These are phyloP conservation scores for Phytophthora colocasiae DNA, from an alignment of 352 stramenopile genomes.

Conservation along the genomic window DNA sequence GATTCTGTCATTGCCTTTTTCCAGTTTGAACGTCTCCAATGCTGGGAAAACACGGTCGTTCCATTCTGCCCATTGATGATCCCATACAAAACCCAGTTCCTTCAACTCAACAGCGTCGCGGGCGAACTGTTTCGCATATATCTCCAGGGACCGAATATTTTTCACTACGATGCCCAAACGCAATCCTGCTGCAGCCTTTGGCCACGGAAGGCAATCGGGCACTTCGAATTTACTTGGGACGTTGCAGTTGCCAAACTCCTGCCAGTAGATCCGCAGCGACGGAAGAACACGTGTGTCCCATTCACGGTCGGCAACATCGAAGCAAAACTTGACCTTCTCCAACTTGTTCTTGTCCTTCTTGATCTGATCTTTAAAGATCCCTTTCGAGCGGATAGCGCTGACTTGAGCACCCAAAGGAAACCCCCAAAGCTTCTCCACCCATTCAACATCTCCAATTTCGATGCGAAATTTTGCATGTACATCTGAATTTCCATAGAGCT, in stretches of 20 bases:
- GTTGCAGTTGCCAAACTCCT: constrained; percentile 19
- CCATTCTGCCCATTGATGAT: not conserved
- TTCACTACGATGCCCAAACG: constrained; percentile 10
- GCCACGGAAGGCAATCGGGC: constrained; percentile 9
- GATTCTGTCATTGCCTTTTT: not conserved
- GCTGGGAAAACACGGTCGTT: not conserved
- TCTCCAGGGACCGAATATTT: not conserved
- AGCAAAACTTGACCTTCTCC: constrained; percentile 15
- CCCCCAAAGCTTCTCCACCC: not conserved
- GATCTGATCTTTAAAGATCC: too few species aligned
- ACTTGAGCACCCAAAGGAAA: not conserved
- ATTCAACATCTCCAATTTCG: not conserved
- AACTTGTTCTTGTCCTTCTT: too few species aligned
- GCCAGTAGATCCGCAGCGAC: constrained; percentile 10
- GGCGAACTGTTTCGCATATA: constrained; percentile 14
- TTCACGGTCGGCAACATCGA: constrained; percentile 15
- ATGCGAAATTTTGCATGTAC: not conserved
- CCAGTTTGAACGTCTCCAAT: not conserved
- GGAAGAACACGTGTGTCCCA: constrained; percentile 13
- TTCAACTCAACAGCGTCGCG: not conserved
- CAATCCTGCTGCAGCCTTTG: constrained; percentile 4
- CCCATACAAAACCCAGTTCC: not conserved
- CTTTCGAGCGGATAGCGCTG: not conserved
- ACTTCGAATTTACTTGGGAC: constrained; percentile 14
- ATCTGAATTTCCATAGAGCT: constrained; percentile 24